Conservation (phyloP, 208 protist species). For the Crithidia bombi region DNA sequence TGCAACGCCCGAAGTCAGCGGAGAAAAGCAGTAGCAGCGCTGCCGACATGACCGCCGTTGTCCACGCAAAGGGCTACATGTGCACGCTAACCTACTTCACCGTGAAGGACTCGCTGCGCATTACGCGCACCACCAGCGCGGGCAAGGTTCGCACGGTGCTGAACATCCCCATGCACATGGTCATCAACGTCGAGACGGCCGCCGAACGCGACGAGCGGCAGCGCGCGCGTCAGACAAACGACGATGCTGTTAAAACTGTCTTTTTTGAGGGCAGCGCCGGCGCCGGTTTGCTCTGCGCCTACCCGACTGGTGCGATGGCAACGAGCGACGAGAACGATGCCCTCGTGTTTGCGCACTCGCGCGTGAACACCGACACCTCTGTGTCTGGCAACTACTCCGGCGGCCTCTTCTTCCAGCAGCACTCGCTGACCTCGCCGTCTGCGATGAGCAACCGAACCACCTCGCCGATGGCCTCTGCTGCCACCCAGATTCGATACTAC, state of each 20-base stretch:
- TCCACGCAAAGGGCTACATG: slow-evolving; percentile 27
- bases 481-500: slow-evolving; percentile 41
- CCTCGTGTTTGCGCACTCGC: slow-evolving; percentile 45
- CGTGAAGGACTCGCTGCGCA: slow-evolving; percentile 24
- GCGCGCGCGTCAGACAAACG: slow-evolving; percentile 28
- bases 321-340: slow-evolving; percentile 14
- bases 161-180: slow-evolving; percentile 48
- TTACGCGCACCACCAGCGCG: slow-evolving; percentile 26
- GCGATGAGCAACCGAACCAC: background rate
- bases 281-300: slow-evolving; percentile 28
- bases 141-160: slow-evolving; percentile 45
- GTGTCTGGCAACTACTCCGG: background rate
- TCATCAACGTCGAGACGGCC: slow-evolving; percentile 75
- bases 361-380: slow-evolving; percentile 38
- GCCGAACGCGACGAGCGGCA: slow-evolving; percentile 59
- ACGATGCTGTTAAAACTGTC: slow-evolving; percentile 35
- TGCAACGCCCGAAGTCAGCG: background rate
- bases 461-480: background rate
- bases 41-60: slow-evolving; percentile 18
- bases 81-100: slow-evolving; percentile 48
- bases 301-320: background rate
- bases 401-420: slow-evolving; percentile 13
- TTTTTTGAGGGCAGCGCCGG: slow-evolving; percentile 25
- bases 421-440: slow-evolving; percentile 8
- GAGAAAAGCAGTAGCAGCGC: background rate